These are phyloP conservation scores for Candida coleopterorum DNA, from an alignment of 805 yeast genomes.

Conservation along the genomic window DNA sequence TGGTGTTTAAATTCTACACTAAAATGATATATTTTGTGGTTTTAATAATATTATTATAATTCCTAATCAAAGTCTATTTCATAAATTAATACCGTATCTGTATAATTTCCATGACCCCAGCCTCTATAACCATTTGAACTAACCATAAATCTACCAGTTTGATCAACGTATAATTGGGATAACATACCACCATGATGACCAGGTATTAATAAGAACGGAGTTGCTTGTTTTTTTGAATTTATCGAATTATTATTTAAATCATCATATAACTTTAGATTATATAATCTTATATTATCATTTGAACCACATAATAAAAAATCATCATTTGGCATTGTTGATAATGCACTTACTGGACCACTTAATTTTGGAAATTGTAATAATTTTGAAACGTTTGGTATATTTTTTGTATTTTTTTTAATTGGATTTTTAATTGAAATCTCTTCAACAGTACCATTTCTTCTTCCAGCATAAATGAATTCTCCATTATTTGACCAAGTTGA, in stretches of 20 bases:
- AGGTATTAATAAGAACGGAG: constrained; percentile 87
- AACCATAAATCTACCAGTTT: constrained; percentile 80
- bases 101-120: constrained; percentile 76
- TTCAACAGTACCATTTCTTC: constrained; percentile 86
- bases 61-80: constrained; percentile 53
- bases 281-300: constrained; percentile 81
- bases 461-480: constrained; percentile 71
- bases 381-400: constrained; percentile 47
- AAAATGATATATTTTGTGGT: no score
- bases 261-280: constrained; percentile 57
- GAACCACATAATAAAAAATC: constrained; percentile 84
- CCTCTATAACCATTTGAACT: constrained; percentile 95
- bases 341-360: constrained; percentile 85
- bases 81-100: constrained; percentile 78
- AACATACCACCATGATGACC: constrained; percentile 95
- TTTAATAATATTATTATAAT: no score
- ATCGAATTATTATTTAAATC: constrained; percentile 19
- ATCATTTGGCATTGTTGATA: constrained; percentile 75
- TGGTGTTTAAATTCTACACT: no score
- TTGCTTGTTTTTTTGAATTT: constrained; percentile 32
- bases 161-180: constrained; percentile 75
- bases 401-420: constrained; percentile 25
- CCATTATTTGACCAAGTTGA: constrained; percentile 89
- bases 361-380: constrained; percentile 73
- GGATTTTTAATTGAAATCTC: constrained; percentile 64